These are phyloP conservation scores for Saccharomycopsis synnaedendra DNA, from an alignment of 805 yeast species.

Conservation along the genomic window DNA sequence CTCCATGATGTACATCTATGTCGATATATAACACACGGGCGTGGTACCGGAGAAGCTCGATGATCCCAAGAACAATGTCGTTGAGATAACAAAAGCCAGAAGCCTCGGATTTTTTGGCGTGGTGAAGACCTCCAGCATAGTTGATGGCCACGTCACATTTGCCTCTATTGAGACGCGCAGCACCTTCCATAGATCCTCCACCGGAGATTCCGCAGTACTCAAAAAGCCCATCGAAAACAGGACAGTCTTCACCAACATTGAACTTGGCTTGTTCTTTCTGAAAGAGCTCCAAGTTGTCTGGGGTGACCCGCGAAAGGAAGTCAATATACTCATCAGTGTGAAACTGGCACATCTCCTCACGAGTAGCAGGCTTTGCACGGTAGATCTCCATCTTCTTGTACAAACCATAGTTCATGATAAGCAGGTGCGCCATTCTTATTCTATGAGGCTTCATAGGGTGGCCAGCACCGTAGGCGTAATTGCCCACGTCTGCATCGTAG, in stretches of 20 bases:
- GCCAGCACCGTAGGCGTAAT: constrained; percentile 96
- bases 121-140: constrained; percentile 91
- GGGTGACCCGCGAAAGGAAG: constrained; percentile 80
- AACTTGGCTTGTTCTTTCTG: constrained; percentile 82
- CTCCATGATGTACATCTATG: constrained; percentile 90
- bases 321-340: constrained; percentile 97
- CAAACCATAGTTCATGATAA: constrained; percentile 93
- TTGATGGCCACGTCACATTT: constrained; percentile 88
- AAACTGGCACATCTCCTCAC: constrained; percentile 96
- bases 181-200: constrained; percentile 87
- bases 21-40: constrained; percentile 83
- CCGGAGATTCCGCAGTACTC: constrained; percentile 73
- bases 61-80: constrained; percentile 78
- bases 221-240: constrained; percentile 69
- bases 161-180: constrained; percentile 68
- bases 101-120: constrained; percentile 84
- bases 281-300: constrained; percentile 81
- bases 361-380: constrained; percentile 94
- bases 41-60: constrained; percentile 68
- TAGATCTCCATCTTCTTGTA: constrained; percentile 96
- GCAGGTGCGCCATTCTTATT: constrained; percentile 95
- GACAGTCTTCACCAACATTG: constrained; percentile 94
- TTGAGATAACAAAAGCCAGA: constrained; percentile 87
- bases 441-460: constrained; percentile 99
- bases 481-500: constrained; percentile 89